phyloP scores from a whole-genome alignment of 257 asterid species.

The Cruciata laevipes region DNA sequence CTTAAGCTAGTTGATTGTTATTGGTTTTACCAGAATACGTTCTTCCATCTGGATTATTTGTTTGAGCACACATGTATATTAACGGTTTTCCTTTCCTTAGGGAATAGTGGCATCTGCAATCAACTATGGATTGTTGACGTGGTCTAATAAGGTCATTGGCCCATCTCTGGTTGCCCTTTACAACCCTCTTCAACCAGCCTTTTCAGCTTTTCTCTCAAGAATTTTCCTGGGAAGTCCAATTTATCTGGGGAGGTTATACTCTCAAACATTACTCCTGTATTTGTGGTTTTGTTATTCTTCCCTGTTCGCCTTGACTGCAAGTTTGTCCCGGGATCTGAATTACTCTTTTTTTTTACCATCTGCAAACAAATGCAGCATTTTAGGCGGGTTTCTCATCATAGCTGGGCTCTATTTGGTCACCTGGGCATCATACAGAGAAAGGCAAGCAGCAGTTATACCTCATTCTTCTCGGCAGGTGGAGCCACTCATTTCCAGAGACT shows the following conservation, averaged over 20 bases:
- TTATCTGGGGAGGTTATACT: constrained; percentile 79
- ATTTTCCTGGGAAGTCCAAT: constrained; percentile 91
- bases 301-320: background rate
- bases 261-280: background rate
- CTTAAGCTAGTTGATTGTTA: background rate
- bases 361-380: constrained; percentile 40
- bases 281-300: background rate
- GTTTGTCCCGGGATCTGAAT: background rate
- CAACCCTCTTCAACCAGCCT: constrained; percentile 89
- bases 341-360: background rate
- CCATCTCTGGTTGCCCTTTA: constrained; percentile 90
- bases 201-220: constrained; percentile 71
- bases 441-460: constrained; percentile 22
- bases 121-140: constrained; percentile 75
- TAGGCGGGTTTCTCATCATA: constrained; percentile 74
- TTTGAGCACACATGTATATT: background rate
- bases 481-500: constrained; percentile 34
- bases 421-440: constrained; percentile 77
- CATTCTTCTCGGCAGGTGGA: constrained; percentile 41
- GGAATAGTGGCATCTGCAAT: constrained; percentile 86
- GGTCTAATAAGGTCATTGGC: constrained; percentile 86
- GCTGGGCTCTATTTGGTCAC: constrained; percentile 93
- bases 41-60: background rate
- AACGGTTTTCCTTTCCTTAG: constrained; percentile 24
- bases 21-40: background rate